These are phyloP conservation scores for Coemansia sp. DNA, from an alignment of 192 early-diverging fungal species.

Conservation along the genomic window DNA sequence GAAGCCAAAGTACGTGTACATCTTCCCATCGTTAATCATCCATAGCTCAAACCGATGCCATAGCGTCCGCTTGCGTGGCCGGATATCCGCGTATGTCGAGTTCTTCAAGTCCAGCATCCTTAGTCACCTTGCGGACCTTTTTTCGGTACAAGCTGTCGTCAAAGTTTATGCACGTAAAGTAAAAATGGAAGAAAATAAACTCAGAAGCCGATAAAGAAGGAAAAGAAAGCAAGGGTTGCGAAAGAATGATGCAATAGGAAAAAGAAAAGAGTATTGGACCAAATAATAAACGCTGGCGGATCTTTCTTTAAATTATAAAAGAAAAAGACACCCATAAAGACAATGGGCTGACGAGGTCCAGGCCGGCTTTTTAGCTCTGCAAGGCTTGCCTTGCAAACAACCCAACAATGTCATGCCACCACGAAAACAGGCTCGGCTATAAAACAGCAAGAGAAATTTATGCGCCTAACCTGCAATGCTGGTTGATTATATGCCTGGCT, in stretches of 20 bases:
- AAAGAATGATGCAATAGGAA: background rate
- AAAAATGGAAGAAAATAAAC: background rate
- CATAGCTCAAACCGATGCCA: constrained; percentile 48
- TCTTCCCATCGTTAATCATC: constrained; percentile 53
- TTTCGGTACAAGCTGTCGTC: background rate
- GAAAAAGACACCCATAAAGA: too few species aligned
- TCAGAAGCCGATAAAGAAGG: background rate
- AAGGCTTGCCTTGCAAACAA: too few species aligned
- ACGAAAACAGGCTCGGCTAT: too few species aligned
- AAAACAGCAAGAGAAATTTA: too few species aligned
- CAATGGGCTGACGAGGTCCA: too few species aligned
- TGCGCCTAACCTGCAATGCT: too few species aligned
- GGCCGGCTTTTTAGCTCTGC: too few species aligned
- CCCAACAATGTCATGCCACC: too few species aligned
- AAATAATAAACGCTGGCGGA: too few species aligned
- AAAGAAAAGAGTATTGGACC: background rate
- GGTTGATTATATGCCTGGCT: too few species aligned
- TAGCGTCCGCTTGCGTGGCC: constrained; percentile 33
- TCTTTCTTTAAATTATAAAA: too few species aligned
- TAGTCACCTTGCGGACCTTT: background rate
- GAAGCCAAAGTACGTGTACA: constrained; percentile 55
- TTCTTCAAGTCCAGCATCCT: constrained; percentile 46
- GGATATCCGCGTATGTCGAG: constrained; percentile 39
- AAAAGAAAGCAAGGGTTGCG: background rate
- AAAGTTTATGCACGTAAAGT: background rate